These are phyloP conservation scores for Sclerotinia spermophila DNA, from an alignment of 2,329 filamentous ascomycete species.

Conservation along the genomic window DNA sequence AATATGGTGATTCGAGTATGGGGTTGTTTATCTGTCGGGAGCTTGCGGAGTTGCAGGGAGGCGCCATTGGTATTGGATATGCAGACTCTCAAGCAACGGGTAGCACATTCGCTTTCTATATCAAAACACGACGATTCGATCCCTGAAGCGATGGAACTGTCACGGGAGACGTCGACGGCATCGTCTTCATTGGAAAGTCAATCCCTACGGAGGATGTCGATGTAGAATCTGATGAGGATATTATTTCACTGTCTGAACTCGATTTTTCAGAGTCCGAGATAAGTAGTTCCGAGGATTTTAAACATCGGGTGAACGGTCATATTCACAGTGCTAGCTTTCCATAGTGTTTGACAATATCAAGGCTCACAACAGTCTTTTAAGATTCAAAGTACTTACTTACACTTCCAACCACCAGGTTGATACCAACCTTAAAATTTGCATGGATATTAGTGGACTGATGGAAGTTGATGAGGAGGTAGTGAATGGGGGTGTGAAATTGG, in stretches of 20 bases:
- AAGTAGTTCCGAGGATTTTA: not conserved
- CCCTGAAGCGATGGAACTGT: not conserved
- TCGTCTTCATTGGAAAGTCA: not conserved
- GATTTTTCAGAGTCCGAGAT: not conserved
- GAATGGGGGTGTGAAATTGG: not conserved
- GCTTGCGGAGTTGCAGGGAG: slow-evolving; percentile 5
- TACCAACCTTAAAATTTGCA: not conserved
- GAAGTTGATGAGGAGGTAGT: not conserved
- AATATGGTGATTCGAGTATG: not conserved
- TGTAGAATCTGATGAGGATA: not conserved
- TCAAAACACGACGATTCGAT: not conserved
- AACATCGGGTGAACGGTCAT: not conserved
- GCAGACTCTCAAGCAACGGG: not conserved
- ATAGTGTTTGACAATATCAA: not conserved
- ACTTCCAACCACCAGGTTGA: not conserved
- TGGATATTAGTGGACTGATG: not conserved
- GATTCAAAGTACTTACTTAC: not conserved
- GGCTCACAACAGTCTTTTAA: not conserved
- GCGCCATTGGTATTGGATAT: not conserved
- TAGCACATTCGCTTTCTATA: not conserved
- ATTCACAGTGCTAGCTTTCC: not conserved
- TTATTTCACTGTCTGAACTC: not conserved
- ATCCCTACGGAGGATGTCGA: not conserved
- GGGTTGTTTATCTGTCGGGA: not conserved
- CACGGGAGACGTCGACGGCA: not conserved